Evolutionary conservation across 441 rosid species (phyloP), one percentile per base, ranked within the genome.

Genomic region (Theobroma grandiflorum): DNA sequence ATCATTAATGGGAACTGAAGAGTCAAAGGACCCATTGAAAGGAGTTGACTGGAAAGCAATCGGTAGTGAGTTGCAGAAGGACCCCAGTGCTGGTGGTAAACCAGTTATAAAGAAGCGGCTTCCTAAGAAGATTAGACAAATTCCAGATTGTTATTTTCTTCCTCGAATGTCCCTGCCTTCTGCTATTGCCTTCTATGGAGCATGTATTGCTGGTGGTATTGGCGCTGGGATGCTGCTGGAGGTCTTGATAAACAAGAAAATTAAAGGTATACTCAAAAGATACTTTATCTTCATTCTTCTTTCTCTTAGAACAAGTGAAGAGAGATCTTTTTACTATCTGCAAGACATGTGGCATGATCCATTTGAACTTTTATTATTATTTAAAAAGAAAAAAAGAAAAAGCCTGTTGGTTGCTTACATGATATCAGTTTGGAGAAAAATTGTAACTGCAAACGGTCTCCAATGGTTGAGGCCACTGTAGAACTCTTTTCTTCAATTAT

Each of bases 181-280:
- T 3, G 83, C 94, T 72, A 74, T 94, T 68, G 94, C 90, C 73
- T 89, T 88, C 80, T 93, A 85, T 52, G 96, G 98, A 35, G 87
- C 95, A 2, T 92, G 91, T 76, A 88, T 94, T 78, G 93, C 93
- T 0, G 94, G 91, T 75, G 98, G 97, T 70, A 82, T 95, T 47
- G 97, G 98, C 75, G 96, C 97, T 69, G 99, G 96, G 76, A 95
- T 95, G 97, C 78, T 94, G 80, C 16, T 94, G 22, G 98, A 95
- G 88, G 73, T 84, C 63, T 94, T 97, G 97, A 92, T 94, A 83
- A 88, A 91, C 85, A 90, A 88, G 83, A 94, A 94, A 85, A 89
- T 93, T 62, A 88, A 91, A 94, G 94, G 94, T 90, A 84, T 77
- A 31, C 2, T 33, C n/a, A 0, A 11, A 11, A 42, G 2, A 53